A percentile compares a stretch with the other conserved stretches of the same genome.
Evolutionary conservation across 257 asterid species (phyloP).

Genomic region (Jacaranda mimosifolia): DNA sequence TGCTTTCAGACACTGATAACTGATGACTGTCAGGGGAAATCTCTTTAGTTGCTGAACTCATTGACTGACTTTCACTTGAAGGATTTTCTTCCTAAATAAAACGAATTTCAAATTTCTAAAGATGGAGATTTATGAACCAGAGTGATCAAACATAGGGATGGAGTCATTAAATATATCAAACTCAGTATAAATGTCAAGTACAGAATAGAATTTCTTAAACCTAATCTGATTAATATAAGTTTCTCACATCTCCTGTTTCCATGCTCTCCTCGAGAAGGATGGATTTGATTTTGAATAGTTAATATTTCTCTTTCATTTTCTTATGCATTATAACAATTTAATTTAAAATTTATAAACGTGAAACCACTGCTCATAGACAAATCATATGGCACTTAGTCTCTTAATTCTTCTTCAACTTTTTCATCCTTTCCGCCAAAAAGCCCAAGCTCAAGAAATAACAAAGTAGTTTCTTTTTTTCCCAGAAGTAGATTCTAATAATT

Average conservation of each 20-base stretch:
- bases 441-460: not conserved
- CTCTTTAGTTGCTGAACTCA: constrained; percentile 48
- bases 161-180: constrained; percentile 2
- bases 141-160: constrained; percentile 21
- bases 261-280: constrained; percentile 3
- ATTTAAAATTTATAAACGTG: not conserved
- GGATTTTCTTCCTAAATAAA: constrained; percentile 65
- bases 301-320: constrained; percentile 3
- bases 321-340: not conserved
- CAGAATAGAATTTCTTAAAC: constrained; percentile 13
- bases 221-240: not conserved
- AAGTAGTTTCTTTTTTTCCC: not conserved
- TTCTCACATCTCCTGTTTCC: not conserved
- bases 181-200: constrained; percentile 9
- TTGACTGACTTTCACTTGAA: constrained; percentile 54
- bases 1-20: constrained; percentile 62
- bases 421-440: not conserved
- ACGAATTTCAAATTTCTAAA: constrained; percentile 28
- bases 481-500: not conserved
- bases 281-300: constrained; percentile 1
- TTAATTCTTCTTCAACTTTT: not conserved
- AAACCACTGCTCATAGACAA: not conserved
- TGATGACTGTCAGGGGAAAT: constrained; percentile 53
- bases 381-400: not conserved
- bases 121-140: constrained; percentile 27